Conservation (phyloP, 164 flowering plant species). For the Nymphaea colorata region DNA sequence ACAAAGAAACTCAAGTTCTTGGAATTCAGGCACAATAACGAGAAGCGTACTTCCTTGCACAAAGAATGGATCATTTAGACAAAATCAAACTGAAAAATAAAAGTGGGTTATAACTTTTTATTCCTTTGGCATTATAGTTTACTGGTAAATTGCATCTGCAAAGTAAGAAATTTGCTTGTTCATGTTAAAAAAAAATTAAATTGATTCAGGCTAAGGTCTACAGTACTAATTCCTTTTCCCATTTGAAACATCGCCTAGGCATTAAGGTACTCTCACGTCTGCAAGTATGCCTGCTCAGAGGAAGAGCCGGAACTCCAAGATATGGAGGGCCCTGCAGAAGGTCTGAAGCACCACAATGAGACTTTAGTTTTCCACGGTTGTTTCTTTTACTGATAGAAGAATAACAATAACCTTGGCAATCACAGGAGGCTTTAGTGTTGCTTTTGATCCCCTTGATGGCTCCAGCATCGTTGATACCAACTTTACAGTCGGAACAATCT, state of each 20-base stretch:
- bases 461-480: constrained; percentile 98
- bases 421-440: constrained; percentile 95
- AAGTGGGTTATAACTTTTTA: neutral
- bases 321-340: constrained; percentile 95
- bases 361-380: neutral
- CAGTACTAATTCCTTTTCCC: neutral
- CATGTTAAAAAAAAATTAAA: no score
- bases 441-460: constrained; percentile 96
- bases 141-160: no score
- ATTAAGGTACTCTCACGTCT: constrained; percentile 74
- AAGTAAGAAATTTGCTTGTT: no score
- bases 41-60: no score
- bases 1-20: neutral
- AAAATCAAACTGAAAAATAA: no score
- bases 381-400: neutral
- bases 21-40: neutral
- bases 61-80: no score
- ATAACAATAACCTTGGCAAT: neutral
- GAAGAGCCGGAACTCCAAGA: constrained; percentile 97
- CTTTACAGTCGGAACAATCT: constrained; percentile 95
- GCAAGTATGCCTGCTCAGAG: constrained; percentile 98
- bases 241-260: constrained; percentile 32
- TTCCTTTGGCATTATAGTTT: no score
- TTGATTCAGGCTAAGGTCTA: no score
- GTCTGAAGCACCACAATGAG: constrained; percentile 16